Base-by-base conservation (phyloP, 192 early-diverging fungal genomes). In the Entomortierella parvispora region DNA sequence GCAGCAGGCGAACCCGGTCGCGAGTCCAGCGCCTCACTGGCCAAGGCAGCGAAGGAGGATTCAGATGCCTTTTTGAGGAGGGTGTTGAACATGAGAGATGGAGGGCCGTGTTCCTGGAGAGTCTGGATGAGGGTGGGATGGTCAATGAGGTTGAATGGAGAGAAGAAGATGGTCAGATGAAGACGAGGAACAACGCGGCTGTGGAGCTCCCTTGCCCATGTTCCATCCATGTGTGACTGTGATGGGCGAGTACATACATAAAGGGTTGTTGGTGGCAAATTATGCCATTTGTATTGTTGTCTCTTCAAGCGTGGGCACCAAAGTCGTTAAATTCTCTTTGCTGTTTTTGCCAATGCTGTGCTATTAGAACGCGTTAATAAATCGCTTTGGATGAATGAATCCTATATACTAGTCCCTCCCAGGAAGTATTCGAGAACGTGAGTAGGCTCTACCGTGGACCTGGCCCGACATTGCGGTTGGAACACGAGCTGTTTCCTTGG, bases 21-120 rank as follows among this genome's bases (percentile, higher is more conserved):
- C 2, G 74, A 62, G 47, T 77, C 74, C 74, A 77, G 55, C 9
- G 74, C 65, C 61, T 77, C 74, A 33, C 65, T 77, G 20, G 74
- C 74, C 66, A 77, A 58, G 48, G 74, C 65, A 37, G 55, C 74
- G 47, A 77, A 77, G 26, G 65, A 68, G 28, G 74, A 68, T 48
- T 77, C 74, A 29, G 74, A 77, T 14, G 74, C 74, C 74, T 77
- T 77, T 62, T 77, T 77, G 48, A 77, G 65, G 46, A 77, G 74
- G 65, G 44, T 77, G 55, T 77, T 77, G 60, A 77, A 77, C 74
- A 77, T 77, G 59, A n/a, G 22, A 64, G 14, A 20, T 26, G 29
- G 57, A 28, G 5, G 14, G 32, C 12, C 37, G 5, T 9, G 10
- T 2, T 31, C 29, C 28, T 26, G 11, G 22, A 55, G 17, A 42